Evolutionary conservation across 306 rosid species (phyloP).

Genomic region (Pterocarpus santalinus): DNA sequence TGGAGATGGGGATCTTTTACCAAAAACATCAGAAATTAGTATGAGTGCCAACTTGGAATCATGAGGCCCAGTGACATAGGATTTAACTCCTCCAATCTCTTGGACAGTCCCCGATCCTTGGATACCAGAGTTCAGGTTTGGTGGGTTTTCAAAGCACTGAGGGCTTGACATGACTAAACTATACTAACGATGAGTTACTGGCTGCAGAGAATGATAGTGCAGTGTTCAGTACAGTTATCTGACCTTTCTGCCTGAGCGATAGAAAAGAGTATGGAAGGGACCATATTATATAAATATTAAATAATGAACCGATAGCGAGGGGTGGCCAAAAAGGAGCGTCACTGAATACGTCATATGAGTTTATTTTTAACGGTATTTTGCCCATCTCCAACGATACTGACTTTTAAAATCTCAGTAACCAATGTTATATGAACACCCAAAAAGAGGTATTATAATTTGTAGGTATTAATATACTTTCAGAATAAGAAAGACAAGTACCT

Average conservation of each 20-base stretch:
- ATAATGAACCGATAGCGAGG: background rate
- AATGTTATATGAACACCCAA: no score
- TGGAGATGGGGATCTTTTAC: constrained; percentile 34
- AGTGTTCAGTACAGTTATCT: background rate
- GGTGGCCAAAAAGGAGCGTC: background rate
- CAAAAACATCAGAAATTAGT: constrained; percentile 60
- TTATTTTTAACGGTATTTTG: no score
- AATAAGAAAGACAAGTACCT: background rate
- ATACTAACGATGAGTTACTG: background rate
- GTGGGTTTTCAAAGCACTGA: constrained; percentile 57
- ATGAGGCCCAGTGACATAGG: constrained; percentile 57
- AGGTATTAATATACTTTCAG: background rate
- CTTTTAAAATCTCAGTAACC: no score
- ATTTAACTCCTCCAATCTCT: constrained; percentile 54
- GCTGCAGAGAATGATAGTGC: background rate
- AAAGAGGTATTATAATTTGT: no score
- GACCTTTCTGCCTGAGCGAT: background rate
- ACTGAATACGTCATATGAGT: constrained; percentile 26
- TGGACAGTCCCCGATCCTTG: constrained; percentile 50
- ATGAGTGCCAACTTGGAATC: constrained; percentile 60
- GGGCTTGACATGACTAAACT: constrained; percentile 47
- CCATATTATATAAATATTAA: background rate
- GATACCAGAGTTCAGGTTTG: constrained; percentile 47
- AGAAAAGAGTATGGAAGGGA: background rate
- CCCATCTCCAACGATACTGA: no score